Conservation (phyloP, 2,329 filamentous ascomycete genomes). For the Elsinoe perseae region DNA sequence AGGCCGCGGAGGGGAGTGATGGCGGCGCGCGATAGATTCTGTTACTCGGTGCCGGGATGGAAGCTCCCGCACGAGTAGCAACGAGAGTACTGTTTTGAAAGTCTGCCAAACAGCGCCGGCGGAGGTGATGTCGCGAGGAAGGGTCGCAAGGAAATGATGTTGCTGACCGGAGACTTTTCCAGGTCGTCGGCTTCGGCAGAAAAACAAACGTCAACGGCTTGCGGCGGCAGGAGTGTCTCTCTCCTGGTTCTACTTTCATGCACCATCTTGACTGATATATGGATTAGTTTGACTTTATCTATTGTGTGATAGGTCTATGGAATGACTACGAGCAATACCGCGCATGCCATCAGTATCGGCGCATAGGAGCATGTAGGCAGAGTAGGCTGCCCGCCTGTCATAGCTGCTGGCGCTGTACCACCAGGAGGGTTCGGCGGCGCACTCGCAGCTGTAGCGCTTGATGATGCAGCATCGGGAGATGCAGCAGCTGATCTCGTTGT, state of each 20-base stretch:
- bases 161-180: neutral
- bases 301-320: too few relatives aligned
- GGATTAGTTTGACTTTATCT: neutral
- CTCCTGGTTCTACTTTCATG: too few relatives aligned
- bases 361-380: too few relatives aligned
- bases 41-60: too few relatives aligned
- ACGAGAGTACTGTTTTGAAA: neutral
- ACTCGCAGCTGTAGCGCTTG: neutral
- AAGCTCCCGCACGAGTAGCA: neutral
- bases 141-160: neutral
- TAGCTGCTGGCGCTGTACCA: neutral
- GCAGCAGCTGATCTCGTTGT: neutral
- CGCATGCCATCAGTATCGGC: too few relatives aligned
- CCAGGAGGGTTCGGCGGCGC: neutral
- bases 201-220: neutral
- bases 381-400: neutral
- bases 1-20: neutral
- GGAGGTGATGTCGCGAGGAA: neutral
- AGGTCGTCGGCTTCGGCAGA: neutral
- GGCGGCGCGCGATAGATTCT: neutral
- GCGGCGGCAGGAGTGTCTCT: too few relatives aligned
- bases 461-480: neutral
- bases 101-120: too few relatives aligned
- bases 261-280: neutral
- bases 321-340: too few relatives aligned